A percentile compares a stretch with the other conserved stretches of the same genome.
These are phyloP conservation scores for Pseudogymnoascus destructans DNA, from an alignment of 2,329 filamentous ascomycete species.

Conservation along the genomic window DNA sequence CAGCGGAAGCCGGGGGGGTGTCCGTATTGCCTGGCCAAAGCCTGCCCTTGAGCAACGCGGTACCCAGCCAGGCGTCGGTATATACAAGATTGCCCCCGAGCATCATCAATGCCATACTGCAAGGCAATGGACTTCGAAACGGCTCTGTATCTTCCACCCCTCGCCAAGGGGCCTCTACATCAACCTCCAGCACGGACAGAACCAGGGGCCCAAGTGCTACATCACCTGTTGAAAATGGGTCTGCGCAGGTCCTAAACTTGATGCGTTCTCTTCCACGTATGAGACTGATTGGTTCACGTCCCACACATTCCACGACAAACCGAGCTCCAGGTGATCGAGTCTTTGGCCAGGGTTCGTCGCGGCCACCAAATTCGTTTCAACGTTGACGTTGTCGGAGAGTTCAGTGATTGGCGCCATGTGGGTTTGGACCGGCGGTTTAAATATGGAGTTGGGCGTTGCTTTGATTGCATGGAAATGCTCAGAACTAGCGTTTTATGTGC, in stretches of 20 bases:
- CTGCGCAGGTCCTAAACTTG: not conserved
- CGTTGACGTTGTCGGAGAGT: not conserved
- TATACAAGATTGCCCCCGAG: conserved; percentile 3
- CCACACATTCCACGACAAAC: not conserved
- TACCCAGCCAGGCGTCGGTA: not conserved
- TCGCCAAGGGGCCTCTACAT: not conserved
- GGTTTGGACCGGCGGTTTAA: not conserved
- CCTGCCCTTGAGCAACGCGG: conserved; percentile 18
- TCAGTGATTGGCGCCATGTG: not conserved
- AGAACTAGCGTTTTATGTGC: not conserved
- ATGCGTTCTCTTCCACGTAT: not conserved
- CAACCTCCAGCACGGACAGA: not conserved
- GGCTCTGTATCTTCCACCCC: not conserved
- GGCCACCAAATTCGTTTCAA: not conserved
- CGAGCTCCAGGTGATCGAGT: not conserved
- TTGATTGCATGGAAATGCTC: not conserved
- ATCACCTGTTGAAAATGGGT: not conserved
- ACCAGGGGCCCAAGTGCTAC: not conserved
- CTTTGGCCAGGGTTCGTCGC: not conserved
- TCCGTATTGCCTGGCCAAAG: conserved; percentile 34
- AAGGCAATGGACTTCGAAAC: not conserved
- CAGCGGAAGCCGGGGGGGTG: conserved; percentile 48
- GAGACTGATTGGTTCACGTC: not conserved
- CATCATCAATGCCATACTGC: conserved; percentile 1
- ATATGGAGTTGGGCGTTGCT: conserved; percentile 1